A percentile compares a stretch with the other conserved stretches of the same genome.
Conservation (phyloP, 1,284 basidiomycete genomes). For the Leucoagaricus sp. region DNA sequence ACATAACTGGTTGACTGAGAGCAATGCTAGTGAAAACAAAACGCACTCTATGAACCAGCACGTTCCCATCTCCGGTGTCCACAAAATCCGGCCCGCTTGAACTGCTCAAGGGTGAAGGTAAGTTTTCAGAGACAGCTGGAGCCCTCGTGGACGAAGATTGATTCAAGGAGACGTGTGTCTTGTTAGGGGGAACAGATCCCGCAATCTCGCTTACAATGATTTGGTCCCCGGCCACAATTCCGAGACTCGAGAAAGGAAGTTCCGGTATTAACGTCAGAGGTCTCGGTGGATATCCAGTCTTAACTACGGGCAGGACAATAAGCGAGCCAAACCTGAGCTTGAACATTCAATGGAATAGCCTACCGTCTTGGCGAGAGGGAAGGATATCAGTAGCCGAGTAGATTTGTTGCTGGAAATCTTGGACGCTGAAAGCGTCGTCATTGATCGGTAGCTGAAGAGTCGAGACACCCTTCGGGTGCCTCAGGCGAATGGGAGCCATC, state of each 20-base stretch:
- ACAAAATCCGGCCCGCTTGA: conserved; percentile 55
- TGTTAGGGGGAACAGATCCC: background rate
- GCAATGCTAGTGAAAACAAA: background rate
- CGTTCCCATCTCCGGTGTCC: conserved; percentile 52
- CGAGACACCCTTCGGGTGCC: conserved; percentile 80
- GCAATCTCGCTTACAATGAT: conserved; percentile 67
- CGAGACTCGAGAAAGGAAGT: conserved; percentile 73
- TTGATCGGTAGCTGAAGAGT: conserved; percentile 69
- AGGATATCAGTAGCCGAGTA: conserved; percentile 67
- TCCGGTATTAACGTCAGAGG: conserved; percentile 70
- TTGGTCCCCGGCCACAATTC: conserved; percentile 78
- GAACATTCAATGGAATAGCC: conserved; percentile 28
- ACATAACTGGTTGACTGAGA: conserved; percentile 5
- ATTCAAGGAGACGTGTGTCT: too few relatives aligned
- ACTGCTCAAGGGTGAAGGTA: background rate
- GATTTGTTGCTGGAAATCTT: conserved; percentile 74
- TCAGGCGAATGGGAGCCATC: conserved; percentile 72
- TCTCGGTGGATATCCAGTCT: conserved; percentile 82
- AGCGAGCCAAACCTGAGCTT: background rate
- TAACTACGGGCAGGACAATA: conserved; percentile 52
- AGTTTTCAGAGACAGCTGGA: background rate
- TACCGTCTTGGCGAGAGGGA: conserved; percentile 77
- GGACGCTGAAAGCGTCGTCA: conserved; percentile 60
- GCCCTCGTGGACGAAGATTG: too few relatives aligned
- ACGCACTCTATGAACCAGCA: conserved; percentile 70